Base-by-base conservation (phyloP, 2,329 filamentous ascomycete genomes). In the Trichoderma harzianum region DNA sequence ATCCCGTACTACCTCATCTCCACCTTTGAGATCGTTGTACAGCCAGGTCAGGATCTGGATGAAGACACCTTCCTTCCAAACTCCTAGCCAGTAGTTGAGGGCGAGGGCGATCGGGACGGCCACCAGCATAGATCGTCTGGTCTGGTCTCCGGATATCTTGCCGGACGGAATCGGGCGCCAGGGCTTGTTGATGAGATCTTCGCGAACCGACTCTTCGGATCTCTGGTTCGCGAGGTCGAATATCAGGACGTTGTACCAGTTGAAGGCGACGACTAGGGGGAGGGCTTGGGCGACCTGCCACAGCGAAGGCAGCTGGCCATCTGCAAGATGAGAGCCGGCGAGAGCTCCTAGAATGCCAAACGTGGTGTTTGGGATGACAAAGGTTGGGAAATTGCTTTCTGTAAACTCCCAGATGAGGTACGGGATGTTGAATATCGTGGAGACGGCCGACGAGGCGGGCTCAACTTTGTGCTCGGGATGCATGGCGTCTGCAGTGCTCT, bases 171-270 rank as follows among this genome's bases (percentile, higher is more conserved):
- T 74, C 0, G 79, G 76, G 0, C 79, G 75, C 77, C 77, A 81
- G 2, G 82, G 81, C 69, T 84, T 84, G 77, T 84, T 84, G 58
- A 82, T 65, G 0, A 30, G 11, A 74, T 84, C 83, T 72, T 84
- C 83, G 0, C 68, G 39, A 5, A 81, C 72, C 2, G 81, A 75
- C 2, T 70, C 73, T 0, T 75, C 69, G 3, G 72, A 69, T 7
- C 81, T 76, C 72, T 84, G 82, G 74, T 84, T 84, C 32, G 79
- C 76, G 12, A 83, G 74, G 30, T 77, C 76, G 73, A 81, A 82
- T 53, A 71, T 66, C 12, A 74, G 18, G 30, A 74, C 55, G 30
- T 71, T 72, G 34, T 26, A 53, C 61, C 63, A 72, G 58, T 69
- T 71, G 39, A 60, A 72, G 16, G 67, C 18, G 32, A 73, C 14